Base-by-base conservation (phyloP, 2,329 filamentous ascomycete genomes). In the Clonostachys rosea region DNA sequence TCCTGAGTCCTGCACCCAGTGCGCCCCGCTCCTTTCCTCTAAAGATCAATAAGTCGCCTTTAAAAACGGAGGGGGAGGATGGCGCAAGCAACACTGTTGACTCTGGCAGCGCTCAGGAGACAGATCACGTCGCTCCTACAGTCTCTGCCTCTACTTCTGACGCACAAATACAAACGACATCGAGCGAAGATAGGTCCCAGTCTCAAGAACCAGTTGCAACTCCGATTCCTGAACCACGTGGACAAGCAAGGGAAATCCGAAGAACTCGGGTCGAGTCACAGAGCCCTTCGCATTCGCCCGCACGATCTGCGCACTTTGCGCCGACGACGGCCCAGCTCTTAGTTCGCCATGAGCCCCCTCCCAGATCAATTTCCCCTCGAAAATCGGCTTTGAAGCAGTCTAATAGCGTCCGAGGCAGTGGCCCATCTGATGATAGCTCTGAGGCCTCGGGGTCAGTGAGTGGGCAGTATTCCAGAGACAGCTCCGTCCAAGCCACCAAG, bases 351-450 rank as follows among this genome's bases (percentile, higher is more conserved):
- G 76, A 82, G 46, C 88, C 87, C 6, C 83, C 86, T 18, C 72
- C 81, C 33, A 77, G 88, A 43, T 89, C 87, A 6, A 70, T 87
- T 11, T 91, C 87, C 0, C 88, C 88, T 10, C 82, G 83, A 42
- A 92, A 92, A 61, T 90, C 87, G 2, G 87, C 87, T 2, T 59
- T 91, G 52, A 91, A 91, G 60, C 74, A 83, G 12, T 55, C 59
- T 2, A 81, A 79, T 43, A 76, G 81, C 2, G 73, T 77, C 48
- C 58, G 77, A 56, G 69, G 74, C 52, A 56, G 70, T 34, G 76
- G 81, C 46, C 73, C 82, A 42, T 68, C 76, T 42, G 68, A 75
- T 53, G 65, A 73, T 48, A 58, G 70, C 20, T 77, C 75, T 4
- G 76, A 74, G 54, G 64, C 61, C 40, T 74, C 70, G 1, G 56